phyloP scores from a whole-genome alignment of 768 basidiomycete species.

The Crassisporium funariophilum region DNA sequence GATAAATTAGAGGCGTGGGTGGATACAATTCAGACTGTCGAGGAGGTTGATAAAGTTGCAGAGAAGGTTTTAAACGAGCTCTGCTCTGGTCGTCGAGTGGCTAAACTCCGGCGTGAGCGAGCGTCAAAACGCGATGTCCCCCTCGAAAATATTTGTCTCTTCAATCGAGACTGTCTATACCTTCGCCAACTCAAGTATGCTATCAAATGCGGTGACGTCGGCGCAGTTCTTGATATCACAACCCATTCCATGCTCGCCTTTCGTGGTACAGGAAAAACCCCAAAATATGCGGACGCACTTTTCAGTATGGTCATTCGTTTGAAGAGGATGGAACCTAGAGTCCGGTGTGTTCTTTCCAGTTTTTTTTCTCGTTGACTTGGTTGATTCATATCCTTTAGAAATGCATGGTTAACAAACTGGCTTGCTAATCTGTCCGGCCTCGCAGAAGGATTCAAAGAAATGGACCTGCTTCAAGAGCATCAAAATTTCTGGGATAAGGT shows the following conservation, averaged over 20 bases:
- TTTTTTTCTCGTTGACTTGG: too few species aligned
- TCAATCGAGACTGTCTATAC: conserved; percentile 15
- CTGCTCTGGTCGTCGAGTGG: conserved; percentile 12
- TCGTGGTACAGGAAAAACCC: conserved; percentile 17
- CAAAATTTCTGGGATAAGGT: conserved; percentile 29
- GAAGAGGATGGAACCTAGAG: conserved; percentile 11
- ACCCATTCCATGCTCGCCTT: conserved; percentile 6
- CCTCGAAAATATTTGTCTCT: conserved; percentile 17
- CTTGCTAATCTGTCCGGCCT: not conserved
- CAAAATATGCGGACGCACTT: conserved; percentile 21
- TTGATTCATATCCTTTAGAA: not conserved
- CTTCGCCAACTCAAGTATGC: conserved; percentile 16
- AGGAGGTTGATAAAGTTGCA: not conserved
- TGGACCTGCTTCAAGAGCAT: conserved; percentile 1
- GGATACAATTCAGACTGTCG: not conserved
- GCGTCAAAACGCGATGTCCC: conserved; percentile 11
- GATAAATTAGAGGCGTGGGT: not conserved
- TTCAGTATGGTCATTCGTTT: conserved; percentile 10
- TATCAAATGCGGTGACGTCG: conserved; percentile 19
- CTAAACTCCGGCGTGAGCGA: conserved; percentile 1
- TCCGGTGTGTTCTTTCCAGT: conserved; percentile 10
- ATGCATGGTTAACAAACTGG: not conserved
- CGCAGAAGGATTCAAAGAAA: not conserved
- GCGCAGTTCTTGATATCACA: conserved; percentile 12
- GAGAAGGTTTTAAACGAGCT: conserved; percentile 9